Evolutionary conservation across 768 basidiomycete species (phyloP).

Genomic region (Imleria badia): DNA sequence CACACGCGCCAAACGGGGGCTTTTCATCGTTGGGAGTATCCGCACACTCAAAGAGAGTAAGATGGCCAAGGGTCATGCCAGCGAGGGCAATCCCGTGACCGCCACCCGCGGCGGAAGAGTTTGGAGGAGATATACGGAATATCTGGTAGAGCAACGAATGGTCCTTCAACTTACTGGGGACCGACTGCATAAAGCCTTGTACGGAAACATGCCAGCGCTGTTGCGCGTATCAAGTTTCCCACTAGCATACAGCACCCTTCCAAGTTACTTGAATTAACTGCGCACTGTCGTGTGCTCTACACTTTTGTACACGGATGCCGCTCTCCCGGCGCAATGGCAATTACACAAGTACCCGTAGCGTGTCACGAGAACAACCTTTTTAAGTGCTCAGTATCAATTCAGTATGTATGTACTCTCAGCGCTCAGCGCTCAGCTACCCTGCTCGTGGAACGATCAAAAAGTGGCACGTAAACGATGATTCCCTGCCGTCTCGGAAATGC

Average conservation of each 20-base stretch:
- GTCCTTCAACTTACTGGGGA: constrained; percentile 50
- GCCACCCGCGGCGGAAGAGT: constrained; percentile 37
- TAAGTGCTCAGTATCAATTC: no score
- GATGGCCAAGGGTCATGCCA: constrained; percentile 24
- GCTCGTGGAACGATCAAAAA: constrained; percentile 11
- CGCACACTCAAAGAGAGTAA: constrained; percentile 57
- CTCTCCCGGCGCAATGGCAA: neutral
- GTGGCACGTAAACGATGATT: constrained; percentile 11
- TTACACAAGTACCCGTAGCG: neutral
- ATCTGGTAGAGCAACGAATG: constrained; percentile 48
- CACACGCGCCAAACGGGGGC: constrained; percentile 82
- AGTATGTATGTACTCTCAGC: no score
- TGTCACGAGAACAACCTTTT: neutral
- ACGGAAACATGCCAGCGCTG: constrained; percentile 19
- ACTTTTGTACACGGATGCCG: constrained; percentile 1
- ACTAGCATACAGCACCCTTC: neutral
- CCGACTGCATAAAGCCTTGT: constrained; percentile 37
- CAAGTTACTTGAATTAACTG: constrained; percentile 8
- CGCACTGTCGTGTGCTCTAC: constrained; percentile 2
- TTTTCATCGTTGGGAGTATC: constrained; percentile 78
- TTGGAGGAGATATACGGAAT: constrained; percentile 64
- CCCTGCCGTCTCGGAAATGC: neutral
- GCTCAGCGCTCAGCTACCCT: constrained; percentile 7
- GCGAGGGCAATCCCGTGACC: constrained; percentile 10
- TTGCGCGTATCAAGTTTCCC: constrained; percentile 7